Evolutionary conservation across 2,329 filamentous ascomycete species (phyloP).

Genomic region (Aspergillus ruber): DNA sequence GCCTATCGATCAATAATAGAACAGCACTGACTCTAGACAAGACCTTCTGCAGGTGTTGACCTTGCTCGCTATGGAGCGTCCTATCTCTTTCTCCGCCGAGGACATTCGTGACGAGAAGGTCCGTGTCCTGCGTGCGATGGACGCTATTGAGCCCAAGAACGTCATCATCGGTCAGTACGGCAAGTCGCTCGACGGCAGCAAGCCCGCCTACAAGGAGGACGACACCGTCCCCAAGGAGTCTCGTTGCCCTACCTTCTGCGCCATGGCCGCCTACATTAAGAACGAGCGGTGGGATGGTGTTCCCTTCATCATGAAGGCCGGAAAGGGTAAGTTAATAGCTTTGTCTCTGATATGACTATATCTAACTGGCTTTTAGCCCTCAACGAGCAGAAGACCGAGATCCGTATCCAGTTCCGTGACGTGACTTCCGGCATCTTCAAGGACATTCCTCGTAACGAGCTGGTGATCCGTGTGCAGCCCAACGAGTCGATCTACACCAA

Average conservation of each 20-base stretch:
- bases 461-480: conserved; percentile 97
- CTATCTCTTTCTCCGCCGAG: conserved; percentile 95
- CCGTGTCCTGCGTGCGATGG: conserved; percentile 86
- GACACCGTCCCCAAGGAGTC: conserved; percentile 97
- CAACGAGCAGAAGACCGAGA: conserved; percentile 99
- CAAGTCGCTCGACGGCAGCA: conserved; percentile 89
- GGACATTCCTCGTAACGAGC: conserved; percentile 97
- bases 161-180: conserved; percentile 99
- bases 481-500: conserved; percentile 99
- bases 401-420: conserved; percentile 98
- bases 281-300: conserved; percentile 99
- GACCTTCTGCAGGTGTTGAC: conserved; percentile 93
- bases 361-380: conserved; percentile 51
- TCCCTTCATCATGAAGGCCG: conserved; percentile 98
- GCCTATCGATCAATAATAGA: neutral
- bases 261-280: conserved; percentile 96
- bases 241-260: conserved; percentile 95
- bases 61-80: conserved; percentile 93
- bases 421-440: conserved; percentile 99
- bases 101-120: conserved; percentile 99
- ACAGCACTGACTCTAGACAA: conserved; percentile 23
- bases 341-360: neutral
- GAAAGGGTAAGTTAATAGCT: conserved; percentile 55
- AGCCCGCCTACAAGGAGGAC: conserved; percentile 97
- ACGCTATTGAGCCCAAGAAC: conserved; percentile 95